Conservation (phyloP, 2,329 filamentous ascomycete species). For the Ceratocystis lukuohia region DNA sequence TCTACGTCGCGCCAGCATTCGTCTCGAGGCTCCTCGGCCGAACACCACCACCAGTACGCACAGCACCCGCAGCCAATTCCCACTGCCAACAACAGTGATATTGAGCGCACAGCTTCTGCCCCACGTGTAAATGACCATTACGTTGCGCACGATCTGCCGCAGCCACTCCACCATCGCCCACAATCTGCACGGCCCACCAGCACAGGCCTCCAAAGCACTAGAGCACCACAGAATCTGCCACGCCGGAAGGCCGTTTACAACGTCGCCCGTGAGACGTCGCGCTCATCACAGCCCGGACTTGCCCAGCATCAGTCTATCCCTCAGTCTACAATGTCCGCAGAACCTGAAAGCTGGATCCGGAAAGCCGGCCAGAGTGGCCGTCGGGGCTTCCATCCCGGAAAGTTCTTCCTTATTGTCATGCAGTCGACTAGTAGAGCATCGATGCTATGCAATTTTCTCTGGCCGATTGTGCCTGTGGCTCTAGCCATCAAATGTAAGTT, state of each 20-base stretch:
- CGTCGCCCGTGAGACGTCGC: background rate
- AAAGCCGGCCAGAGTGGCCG: constrained; percentile 33
- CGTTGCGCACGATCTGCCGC: background rate
- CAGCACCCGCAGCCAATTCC: background rate
- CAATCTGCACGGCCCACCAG: background rate
- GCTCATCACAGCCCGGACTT: background rate
- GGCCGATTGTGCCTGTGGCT: constrained; percentile 36
- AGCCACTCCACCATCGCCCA: background rate
- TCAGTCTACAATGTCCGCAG: background rate
- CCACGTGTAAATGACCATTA: background rate
- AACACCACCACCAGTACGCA: background rate
- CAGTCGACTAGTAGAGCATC: constrained; percentile 33
- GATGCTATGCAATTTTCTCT: constrained; percentile 35
- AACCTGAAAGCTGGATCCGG: constrained; percentile 6
- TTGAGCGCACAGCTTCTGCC: background rate
- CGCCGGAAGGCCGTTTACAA: background rate
- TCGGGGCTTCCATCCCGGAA: constrained; percentile 30
- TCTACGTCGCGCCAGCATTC: background rate
- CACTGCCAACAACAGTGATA: background rate
- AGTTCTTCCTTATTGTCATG: constrained; percentile 33
- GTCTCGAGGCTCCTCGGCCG: background rate
- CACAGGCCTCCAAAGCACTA: background rate
- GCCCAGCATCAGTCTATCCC: background rate
- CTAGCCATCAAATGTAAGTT: constrained; percentile 27
- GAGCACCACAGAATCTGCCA: background rate